Evolutionary conservation across 2,329 filamentous ascomycete genomes (phyloP), one percentile per base, ranked within the genome.

Genomic region (Myriosclerotinia duriaeana): DNA sequence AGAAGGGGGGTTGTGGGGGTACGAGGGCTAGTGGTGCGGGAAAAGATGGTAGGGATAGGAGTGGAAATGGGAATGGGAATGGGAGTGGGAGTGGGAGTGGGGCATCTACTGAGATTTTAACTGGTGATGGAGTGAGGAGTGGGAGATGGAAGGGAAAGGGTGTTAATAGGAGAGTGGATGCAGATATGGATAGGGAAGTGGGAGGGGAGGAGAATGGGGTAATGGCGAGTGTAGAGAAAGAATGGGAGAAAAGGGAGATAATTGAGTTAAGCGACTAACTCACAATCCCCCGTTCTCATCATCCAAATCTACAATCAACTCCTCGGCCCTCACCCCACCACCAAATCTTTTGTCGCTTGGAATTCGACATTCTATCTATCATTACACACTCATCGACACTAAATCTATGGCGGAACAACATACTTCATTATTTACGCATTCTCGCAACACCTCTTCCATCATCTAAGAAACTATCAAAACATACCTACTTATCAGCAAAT

Each of bases 131-230:
- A 22, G 20, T 17, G 5, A 48, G 8, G 2, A 36, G 17, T 20
- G 53, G 53, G 5, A n/a, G 42, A 20, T 58, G 62, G 62, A 64
- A 64, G 17, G 62, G 62, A 15, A 64, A 58, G 2, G 53, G 62
- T 1, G 42, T 58, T 17, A 15, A 64, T 15, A 58, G 53, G 22
- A 22, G 36, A 20, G 7, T 22, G 8, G 22, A 42, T 11, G 17
- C 3, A n/a, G 6, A 7, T 26, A 3, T 44, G 40, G 17, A 59
- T 46, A 7, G 2, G 40, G 9, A 46, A 7, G 9, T 11, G 42
- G 11, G 1, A n/a, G 3, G 14, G 36, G 14, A 34, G 42, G 14
- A 2, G 11, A 11, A 22, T 36, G 38, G 54, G 5, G 17, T 36
- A 17, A 22, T n/a, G 48, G n/a, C 15, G 14, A 60, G 30, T 38